Base-by-base conservation (phyloP, 2,329 filamentous ascomycete genomes). In the Fusarium dlaminii region DNA sequence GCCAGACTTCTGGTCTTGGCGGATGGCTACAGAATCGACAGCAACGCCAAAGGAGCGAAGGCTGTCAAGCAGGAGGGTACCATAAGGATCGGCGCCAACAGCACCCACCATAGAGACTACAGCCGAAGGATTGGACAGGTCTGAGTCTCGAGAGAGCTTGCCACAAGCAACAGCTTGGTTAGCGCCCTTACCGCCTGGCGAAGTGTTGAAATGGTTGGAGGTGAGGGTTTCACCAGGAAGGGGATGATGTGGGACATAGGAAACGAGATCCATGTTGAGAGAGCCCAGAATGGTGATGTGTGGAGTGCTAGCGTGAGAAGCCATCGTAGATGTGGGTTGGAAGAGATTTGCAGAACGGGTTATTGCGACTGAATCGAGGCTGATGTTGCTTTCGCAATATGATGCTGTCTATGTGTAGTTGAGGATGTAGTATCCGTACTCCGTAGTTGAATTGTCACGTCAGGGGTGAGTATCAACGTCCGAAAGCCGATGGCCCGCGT, bases 101-200 rank as follows among this genome's bases (percentile, higher is more conserved):
- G 91, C 91, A 55, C 93, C 93, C 27, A 94, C 83, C 92, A 96
- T 95, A 78, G 89, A 86, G 43, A 95, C 89, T 43, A 80, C 75
- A 42, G 81, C 79, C 24, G 78, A 70, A 9, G 83, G 77, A 37
- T 87, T 80, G 52, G 79, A 67, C 60, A 81, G 74, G 68, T 80
- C 68, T 37, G 80, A 76, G 34, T 87, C 79, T 54, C 92, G 89
- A 2, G 94, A 96, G 57, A 97, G 89, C 72, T 96, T 93, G 57
- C 92, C 93, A 83, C 93, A 95, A 30, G 95, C 94, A 63, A 98
- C 93, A 68, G 95, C 95, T 85, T 98, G 96, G 86, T 98, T 98
- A 69, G 95, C 95, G 73, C 96, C 96, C 85, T 99, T 99, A 65
- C 96, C 96, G 78, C 96, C 96, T 36, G 93, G 92, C 48, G 93